A percentile compares a stretch with the other conserved stretches of the same genome.
Conservation (phyloP, 441 rosid genomes). For the Euphorbia schlechtendalii region DNA sequence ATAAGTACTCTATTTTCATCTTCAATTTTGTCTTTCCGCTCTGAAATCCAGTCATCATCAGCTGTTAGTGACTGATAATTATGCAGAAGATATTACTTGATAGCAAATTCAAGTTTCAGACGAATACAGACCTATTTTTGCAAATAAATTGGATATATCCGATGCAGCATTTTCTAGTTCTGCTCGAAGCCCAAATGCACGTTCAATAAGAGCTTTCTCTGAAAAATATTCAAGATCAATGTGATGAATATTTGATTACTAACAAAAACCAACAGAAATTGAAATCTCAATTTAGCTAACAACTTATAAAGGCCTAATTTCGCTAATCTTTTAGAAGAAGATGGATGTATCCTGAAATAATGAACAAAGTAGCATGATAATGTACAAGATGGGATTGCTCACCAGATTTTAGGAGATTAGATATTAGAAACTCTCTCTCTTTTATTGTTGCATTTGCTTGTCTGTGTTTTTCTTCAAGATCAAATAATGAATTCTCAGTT, state of each 20-base stretch:
- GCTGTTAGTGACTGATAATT: slow-evolving; percentile 13
- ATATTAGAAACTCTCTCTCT: slow-evolving; percentile 86
- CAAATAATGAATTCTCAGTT: slow-evolving; percentile 67
- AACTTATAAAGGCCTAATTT: background rate
- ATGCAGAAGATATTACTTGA: slow-evolving; percentile 32
- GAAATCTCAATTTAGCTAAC: background rate
- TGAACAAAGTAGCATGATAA: slow-evolving; percentile 1
- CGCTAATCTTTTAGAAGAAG: background rate
- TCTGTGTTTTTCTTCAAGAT: slow-evolving; percentile 88
- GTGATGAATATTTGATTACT: background rate
- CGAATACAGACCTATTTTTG: slow-evolving; percentile 70
- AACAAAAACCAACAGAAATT: background rate
- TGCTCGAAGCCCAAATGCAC: slow-evolving; percentile 74
- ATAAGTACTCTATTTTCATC: slow-evolving; percentile 72
- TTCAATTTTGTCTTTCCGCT: slow-evolving; percentile 89
- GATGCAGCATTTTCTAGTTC: slow-evolving; percentile 86
- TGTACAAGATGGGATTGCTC: slow-evolving; percentile 13
- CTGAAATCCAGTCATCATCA: slow-evolving; percentile 39
- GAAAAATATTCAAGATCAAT: slow-evolving; percentile 22
- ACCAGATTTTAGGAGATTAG: slow-evolving; percentile 91
- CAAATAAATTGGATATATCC: slow-evolving; percentile 78
- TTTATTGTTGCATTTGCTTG: slow-evolving; percentile 86
- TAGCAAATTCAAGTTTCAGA: slow-evolving; percentile 14
- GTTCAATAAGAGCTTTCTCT: slow-evolving; percentile 85
- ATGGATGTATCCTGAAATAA: slow-evolving; percentile 1